phyloP scores from a whole-genome alignment of 768 basidiomycete genomes.

The Pluteus cervinus region DNA sequence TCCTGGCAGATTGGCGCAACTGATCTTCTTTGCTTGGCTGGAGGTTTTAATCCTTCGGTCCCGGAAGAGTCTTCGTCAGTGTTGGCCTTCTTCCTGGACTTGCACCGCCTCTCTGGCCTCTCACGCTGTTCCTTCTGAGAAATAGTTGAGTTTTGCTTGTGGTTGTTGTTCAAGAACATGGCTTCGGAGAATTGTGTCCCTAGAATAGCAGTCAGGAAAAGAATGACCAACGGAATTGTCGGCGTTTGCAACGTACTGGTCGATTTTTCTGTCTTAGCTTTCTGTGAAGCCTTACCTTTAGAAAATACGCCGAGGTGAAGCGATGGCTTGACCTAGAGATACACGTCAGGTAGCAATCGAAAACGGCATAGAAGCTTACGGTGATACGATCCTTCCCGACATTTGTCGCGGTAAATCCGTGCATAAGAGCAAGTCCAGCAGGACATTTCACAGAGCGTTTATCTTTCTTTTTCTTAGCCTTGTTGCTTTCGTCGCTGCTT shows the following conservation, averaged over 20 bases:
- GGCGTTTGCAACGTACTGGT: no score
- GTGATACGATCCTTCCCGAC: conserved; percentile 59
- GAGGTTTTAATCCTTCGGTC: no score
- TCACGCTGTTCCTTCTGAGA: no score
- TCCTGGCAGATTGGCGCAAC: no score
- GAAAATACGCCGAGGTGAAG: conserved; percentile 51
- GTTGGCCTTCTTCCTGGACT: no score
- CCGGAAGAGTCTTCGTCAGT: no score
- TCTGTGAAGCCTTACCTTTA: conserved; percentile 58
- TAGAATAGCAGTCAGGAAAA: background rate
- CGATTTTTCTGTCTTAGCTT: conserved; percentile 21
- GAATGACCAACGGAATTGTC: no score
- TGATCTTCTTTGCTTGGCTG: no score
- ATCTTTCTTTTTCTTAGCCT: conserved; percentile 16
- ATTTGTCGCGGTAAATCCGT: conserved; percentile 58
- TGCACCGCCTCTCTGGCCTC: no score
- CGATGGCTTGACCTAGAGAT: conserved; percentile 35
- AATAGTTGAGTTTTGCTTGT: conserved; percentile 1
- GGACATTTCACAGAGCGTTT: conserved; percentile 28
- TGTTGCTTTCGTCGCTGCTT: conserved; percentile 12
- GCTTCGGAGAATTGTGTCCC: conserved; percentile 37
- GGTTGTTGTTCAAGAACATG: conserved; percentile 33
- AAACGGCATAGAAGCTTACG: conserved; percentile 25
- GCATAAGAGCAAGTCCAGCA: conserved; percentile 57
- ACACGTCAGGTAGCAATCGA: background rate